A percentile compares a stretch with the other conserved stretches of the same genome.
Conservation (phyloP, 202 grass and related monocot species). For the Digitaria exilis region DNA sequence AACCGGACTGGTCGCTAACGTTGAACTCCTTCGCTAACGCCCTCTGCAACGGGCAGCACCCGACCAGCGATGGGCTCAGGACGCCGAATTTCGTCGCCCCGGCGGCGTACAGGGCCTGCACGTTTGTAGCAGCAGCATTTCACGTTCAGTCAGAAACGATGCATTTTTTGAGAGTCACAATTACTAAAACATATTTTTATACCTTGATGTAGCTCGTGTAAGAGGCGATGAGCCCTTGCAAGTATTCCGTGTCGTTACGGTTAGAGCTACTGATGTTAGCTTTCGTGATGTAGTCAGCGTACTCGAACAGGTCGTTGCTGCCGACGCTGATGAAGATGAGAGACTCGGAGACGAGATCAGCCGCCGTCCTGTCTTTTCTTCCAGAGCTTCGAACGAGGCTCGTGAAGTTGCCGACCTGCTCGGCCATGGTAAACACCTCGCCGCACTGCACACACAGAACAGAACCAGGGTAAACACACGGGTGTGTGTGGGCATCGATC, state of each 20-base stretch:
- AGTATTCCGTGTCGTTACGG: constrained; percentile 32
- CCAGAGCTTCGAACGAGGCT: not conserved
- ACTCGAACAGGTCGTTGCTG: constrained; percentile 85
- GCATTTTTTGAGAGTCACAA: not conserved
- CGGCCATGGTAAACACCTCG: constrained; percentile 29
- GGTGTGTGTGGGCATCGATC: not conserved
- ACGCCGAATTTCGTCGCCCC: constrained; percentile 72
- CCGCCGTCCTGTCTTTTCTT: not conserved
- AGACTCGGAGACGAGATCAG: constrained; percentile 54
- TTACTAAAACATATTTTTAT: too few relatives aligned
- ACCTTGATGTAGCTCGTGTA: constrained; percentile 50
- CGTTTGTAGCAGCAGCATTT: not conserved
- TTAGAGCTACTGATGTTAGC: not conserved
- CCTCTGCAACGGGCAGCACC: constrained; percentile 52
- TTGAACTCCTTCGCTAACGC: not conserved
- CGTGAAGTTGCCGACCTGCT: constrained; percentile 57
- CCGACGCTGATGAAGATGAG: constrained; percentile 74
- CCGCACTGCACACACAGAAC: not conserved
- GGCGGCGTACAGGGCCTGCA: constrained; percentile 49
- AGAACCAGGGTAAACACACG: not conserved
- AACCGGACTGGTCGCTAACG: not conserved
- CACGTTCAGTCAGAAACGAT: not conserved
- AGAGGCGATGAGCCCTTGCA: constrained; percentile 29
- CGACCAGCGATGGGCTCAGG: constrained; percentile 62
- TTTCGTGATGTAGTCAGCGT: rapidly evolving